Evolutionary conservation across 176 grass and related monocot genomes (phyloP), one percentile per base, ranked within the genome.

Genomic region (Eleusine indica): DNA sequence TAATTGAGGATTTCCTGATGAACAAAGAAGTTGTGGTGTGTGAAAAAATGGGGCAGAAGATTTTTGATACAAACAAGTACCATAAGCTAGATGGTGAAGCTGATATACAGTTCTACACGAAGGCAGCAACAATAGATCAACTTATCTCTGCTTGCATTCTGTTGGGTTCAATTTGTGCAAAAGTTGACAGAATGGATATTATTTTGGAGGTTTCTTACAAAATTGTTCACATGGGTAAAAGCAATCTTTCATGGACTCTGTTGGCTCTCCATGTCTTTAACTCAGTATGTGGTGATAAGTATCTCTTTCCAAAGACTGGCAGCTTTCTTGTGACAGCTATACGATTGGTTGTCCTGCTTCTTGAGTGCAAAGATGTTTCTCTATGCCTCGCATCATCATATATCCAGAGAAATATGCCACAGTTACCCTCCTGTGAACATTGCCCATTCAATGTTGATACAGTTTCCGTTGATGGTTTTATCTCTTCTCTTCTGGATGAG

Each of bases 1-100:
- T 92, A 68, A 81, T 91, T 67, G 87, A 93, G 48, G 96, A 95
- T 85, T 95, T 98, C 85, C 68, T 98, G 1, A 15, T 88, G 80
- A 87, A 62, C 28, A 93, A 87, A 75, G 77, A 88, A 86, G 85
- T 98, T 74, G n/a, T 94, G 75, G 38, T 88, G 43, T 93, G 75
- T 32, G 78, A 80, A 48, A 85, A 88, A 41, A 77, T 44, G 74
- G 77, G 76, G 51, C 53, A 68, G 78, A 68, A 16, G 74, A 52
- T 68, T 80, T 80, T 64, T 87, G 84, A 42, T 17, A 6, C 62
- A 74, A 71, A 35, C 66, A 80, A 74, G 6, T 48, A 65, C 69
- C 16, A 66, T 74, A 63, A 57, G 13, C 46, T 80, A 28, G 84
- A 91, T 75, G 77, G 82, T 58, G 86, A 80, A 63, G 32, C 71